Base-by-base conservation (phyloP, 805 yeast species). In the Groenewaldozyma tartarivorans region DNA sequence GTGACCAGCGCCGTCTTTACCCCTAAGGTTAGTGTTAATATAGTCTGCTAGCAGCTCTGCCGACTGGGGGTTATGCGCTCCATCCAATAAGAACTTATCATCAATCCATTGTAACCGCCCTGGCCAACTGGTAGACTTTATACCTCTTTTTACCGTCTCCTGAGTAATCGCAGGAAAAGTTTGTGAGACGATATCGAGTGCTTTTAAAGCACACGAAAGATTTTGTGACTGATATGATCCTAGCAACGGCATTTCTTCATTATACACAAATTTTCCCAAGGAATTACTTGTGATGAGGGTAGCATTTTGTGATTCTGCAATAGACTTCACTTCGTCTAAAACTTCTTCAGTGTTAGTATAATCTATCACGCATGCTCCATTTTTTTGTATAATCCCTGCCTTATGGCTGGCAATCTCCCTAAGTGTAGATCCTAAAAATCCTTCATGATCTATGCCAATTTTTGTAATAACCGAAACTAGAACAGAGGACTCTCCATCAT, bases 61-160 rank as follows among this genome's bases (percentile, higher is more conserved):
- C 0, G 96, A 95, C 45, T 79, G 76, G 4, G 75, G 77, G 56
- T 92, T 92, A 57, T 92, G 97, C 0, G 97, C 96, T 2, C 97
- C 97, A 61, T 90, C 97, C 2, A 92, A 53, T 3, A 92, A 59
- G 0, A 77, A 58, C 1, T 51, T 47, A 0, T 67, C 39, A 1
- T 57, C 48, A n/a, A 68, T 45, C 21, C 55, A 45, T 52, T 92
- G 95, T 39, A 92, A 62, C 45, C 98, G 64, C 1, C 96, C 97
- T 0, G 94, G 94, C 97, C 97, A 88, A 5, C 50, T 47, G 0
- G 87, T 79, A 0, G 49, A 39, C 1, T 51, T 38, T 0, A 88
- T 59, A 0, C 96, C 95, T 5, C 53, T 47, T 3, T 55, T 48
- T 0, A 83, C 63, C 1, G 60, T 48, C 0, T 56, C 56, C 1